Percentiles rank a stretch among this genome's conserved stretches.
Conservation (phyloP, 2,329 filamentous ascomycete species). For the Ophiocordyceps camponoti-leonardi region DNA sequence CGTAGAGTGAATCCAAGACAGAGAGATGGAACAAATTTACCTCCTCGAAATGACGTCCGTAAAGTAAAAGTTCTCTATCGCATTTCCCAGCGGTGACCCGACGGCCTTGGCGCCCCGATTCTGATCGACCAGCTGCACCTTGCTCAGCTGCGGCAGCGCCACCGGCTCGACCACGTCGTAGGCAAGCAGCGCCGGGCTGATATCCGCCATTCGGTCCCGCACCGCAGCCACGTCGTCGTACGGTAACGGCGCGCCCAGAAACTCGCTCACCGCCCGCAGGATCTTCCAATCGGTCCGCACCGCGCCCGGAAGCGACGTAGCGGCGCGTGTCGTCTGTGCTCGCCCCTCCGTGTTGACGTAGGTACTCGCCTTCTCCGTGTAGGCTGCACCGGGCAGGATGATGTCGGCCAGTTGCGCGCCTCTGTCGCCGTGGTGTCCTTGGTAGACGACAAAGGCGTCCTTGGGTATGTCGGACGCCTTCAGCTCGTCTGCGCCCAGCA, state of each 20-base stretch:
- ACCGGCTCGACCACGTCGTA: slow-evolving; percentile 86
- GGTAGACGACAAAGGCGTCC: slow-evolving; percentile 92
- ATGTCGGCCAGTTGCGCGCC: slow-evolving; percentile 89
- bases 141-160: slow-evolving; percentile 59
- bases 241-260: slow-evolving; percentile 68
- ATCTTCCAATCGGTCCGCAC: slow-evolving; percentile 98
- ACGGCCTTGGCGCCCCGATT: slow-evolving; percentile 74
- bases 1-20: slow-evolving; percentile 4
- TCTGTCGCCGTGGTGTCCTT: slow-evolving; percentile 91
- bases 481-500: slow-evolving; percentile 89
- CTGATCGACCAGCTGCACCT: slow-evolving; percentile 87
- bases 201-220: slow-evolving; percentile 86
- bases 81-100: slow-evolving; percentile 60
- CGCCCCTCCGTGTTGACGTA: slow-evolving; percentile 97
- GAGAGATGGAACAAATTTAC: slow-evolving; percentile 27
- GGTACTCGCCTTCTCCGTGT: slow-evolving; percentile 91
- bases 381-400: slow-evolving; percentile 82
- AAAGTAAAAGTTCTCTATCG: slow-evolving; percentile 95
- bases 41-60: slow-evolving; percentile 94
- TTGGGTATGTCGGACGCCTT: slow-evolving; percentile 74
- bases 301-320: slow-evolving; percentile 75
- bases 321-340: slow-evolving; percentile 82
- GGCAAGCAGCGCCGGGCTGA: slow-evolving; percentile 73
- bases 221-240: slow-evolving; percentile 87
- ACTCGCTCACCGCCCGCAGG: slow-evolving; percentile 80